These are phyloP conservation scores for Fusarium sp. DNA, from an alignment of 2,329 filamentous ascomycete genomes.

Conservation along the genomic window DNA sequence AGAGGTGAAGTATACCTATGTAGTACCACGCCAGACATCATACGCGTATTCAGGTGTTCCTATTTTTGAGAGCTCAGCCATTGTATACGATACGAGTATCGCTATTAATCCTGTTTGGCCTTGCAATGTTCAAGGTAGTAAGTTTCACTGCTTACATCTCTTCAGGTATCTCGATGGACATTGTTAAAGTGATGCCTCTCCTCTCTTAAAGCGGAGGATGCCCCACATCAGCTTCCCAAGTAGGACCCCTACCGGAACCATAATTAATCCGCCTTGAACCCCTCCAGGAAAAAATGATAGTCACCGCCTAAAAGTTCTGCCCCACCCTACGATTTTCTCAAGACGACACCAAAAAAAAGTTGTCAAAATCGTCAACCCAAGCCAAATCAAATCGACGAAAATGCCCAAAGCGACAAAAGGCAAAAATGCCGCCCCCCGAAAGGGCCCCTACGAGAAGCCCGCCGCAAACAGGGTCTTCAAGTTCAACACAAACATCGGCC, in stretches of 20 bases:
- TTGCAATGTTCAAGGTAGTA: not conserved
- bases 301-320: constrained; percentile 5
- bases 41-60: not conserved
- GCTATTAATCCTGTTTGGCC: fast-evolving
- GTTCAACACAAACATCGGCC: constrained; percentile 90
- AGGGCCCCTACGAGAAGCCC: constrained; percentile 5
- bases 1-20: not conserved
- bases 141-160: not conserved
- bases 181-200: not conserved
- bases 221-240: not conserved
- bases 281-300: constrained; percentile 6
- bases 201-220: not conserved
- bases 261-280: not conserved
- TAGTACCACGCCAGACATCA: not conserved
- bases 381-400: not conserved
- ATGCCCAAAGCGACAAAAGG: constrained; percentile 5
- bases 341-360: constrained; percentile 4
- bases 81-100: not conserved
- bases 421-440: not conserved
- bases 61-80: not conserved
- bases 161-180: not conserved
- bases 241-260: not conserved
- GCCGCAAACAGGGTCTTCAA: constrained; percentile 87
- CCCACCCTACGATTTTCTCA: constrained; percentile 6
- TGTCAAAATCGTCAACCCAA: not conserved